Base-by-base conservation (phyloP, 352 stramenopile genomes). In the Pythium brachiatum region DNA sequence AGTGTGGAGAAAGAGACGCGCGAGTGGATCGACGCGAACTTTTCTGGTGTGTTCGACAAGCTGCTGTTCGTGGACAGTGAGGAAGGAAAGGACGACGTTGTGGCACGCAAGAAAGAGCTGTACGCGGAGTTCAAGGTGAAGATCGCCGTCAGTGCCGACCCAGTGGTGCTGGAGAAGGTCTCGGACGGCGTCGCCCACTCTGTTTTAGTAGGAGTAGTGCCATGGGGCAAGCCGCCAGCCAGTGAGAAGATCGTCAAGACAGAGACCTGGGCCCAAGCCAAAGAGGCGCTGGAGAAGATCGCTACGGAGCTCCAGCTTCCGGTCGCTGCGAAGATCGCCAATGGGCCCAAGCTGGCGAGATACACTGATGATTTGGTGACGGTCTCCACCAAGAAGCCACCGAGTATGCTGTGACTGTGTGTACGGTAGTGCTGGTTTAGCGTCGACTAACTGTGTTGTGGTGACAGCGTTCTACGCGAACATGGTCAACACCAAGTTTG, bases 401-500 rank as follows among this genome's bases (percentile, higher is more conserved):
- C 83, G 72, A 76, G 83, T 90, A 70, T 9, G 62, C 58, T 25
- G 18, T 2, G 7, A 1, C n/a, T 9, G 23, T 8, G 1, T 58
- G 27, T 29, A 34, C 18, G 13, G 34, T 54, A 16, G n/a, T n/a
- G 15, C 11, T 8, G 12, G 2, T 8, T 9, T 7, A 23, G 15
- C 15, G n/a, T 23, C 18, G 15, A 46, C n/a, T 23, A 20, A 34
- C 29, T 47, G 39, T 26, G 1, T 3, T 26, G 12, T 8, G 16
- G 2, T 47, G 18, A 2, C 52, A 90, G 83, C 77, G 39, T 92
- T 92, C 66, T 92, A 92, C 57, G 83, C 79, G 20, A 90, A 84
- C 57, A 84, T 91, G 55, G 85, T 92, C 64, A 89, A 75, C 63
- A 88, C 78, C 55, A 92, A 92, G 71, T 90, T 92, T 53, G 73